These are phyloP conservation scores for Penicillium sumatraense DNA, from an alignment of 2,329 filamentous ascomycete genomes.

Conservation along the genomic window DNA sequence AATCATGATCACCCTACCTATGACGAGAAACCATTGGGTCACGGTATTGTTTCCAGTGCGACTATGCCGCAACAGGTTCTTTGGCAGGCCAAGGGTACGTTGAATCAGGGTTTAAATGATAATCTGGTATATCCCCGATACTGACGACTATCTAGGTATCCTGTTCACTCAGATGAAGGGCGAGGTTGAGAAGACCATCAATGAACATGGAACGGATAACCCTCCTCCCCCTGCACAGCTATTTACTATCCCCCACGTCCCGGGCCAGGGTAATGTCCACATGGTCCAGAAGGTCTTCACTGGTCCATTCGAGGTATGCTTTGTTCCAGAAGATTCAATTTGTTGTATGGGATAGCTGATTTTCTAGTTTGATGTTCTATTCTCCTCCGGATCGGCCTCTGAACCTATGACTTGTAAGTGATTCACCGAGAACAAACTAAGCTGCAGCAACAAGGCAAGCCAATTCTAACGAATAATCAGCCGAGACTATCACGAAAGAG, in stretches of 20 bases:
- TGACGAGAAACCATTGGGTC: conserved; percentile 71
- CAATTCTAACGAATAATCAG: conserved; percentile 28
- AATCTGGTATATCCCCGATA: neutral
- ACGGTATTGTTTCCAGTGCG: conserved; percentile 76
- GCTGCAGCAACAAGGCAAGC: too few species aligned
- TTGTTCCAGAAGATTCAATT: neutral
- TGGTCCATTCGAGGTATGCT: conserved; percentile 72
- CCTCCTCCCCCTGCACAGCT: conserved; percentile 83
- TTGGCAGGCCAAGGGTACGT: conserved; percentile 79
- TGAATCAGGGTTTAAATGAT: neutral
- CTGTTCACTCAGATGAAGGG: conserved; percentile 67
- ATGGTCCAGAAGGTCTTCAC: conserved; percentile 90
- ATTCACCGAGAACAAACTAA: too few species aligned
- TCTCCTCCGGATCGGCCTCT: conserved; percentile 74
- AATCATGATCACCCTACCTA: conserved; percentile 65
- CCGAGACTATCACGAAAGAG: conserved; percentile 70
- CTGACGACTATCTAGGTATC: conserved; percentile 46
- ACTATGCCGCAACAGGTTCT: conserved; percentile 67
- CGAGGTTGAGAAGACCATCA: conserved; percentile 63
- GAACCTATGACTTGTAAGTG: conserved; percentile 56
- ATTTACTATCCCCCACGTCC: conserved; percentile 73
- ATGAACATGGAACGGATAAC: conserved; percentile 65
- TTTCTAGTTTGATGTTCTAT: conserved; percentile 81
- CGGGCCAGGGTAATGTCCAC: conserved; percentile 73
- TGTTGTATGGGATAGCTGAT: conserved; percentile 15